Evolutionary conservation across 768 basidiomycete species (phyloP).

Genomic region (Daedalea quercina): DNA sequence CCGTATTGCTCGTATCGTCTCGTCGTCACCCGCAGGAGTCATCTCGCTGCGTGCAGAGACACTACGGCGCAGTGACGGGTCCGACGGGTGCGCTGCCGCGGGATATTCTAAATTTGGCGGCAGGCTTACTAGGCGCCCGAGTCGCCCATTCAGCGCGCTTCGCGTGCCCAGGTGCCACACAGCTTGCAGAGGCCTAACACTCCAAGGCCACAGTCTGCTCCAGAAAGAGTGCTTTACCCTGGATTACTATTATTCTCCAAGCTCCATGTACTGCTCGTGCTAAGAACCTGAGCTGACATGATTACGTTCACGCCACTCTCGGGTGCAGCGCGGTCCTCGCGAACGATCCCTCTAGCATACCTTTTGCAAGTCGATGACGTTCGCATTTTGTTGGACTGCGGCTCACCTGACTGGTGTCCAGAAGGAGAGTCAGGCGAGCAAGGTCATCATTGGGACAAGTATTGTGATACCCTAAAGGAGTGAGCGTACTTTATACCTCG

Average conservation of each 20-base stretch:
- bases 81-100: too few relatives aligned
- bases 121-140: too few relatives aligned
- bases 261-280: neutral
- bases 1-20: neutral
- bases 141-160: too few relatives aligned
- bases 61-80: too few relatives aligned
- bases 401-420: conserved; percentile 81
- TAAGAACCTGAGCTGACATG: conserved; percentile 38
- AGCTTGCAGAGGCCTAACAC: too few relatives aligned
- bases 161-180: too few relatives aligned
- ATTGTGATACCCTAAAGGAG: conserved; percentile 64
- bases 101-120: too few relatives aligned
- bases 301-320: conserved; percentile 93
- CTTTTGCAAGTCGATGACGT: conserved; percentile 93
- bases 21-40: neutral
- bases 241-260: too few relatives aligned
- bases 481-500: conserved; percentile 29
- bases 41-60: neutral
- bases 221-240: too few relatives aligned
- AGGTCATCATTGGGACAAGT: conserved; percentile 51
- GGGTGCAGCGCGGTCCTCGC: conserved; percentile 66
- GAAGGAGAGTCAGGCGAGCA: conserved; percentile 32
- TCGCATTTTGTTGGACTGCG: conserved; percentile 89
- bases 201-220: too few relatives aligned
- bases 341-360: conserved; percentile 67